Evolutionary conservation across 805 yeast genomes (phyloP).

Genomic region (Alloascoidea hylecoeti): DNA sequence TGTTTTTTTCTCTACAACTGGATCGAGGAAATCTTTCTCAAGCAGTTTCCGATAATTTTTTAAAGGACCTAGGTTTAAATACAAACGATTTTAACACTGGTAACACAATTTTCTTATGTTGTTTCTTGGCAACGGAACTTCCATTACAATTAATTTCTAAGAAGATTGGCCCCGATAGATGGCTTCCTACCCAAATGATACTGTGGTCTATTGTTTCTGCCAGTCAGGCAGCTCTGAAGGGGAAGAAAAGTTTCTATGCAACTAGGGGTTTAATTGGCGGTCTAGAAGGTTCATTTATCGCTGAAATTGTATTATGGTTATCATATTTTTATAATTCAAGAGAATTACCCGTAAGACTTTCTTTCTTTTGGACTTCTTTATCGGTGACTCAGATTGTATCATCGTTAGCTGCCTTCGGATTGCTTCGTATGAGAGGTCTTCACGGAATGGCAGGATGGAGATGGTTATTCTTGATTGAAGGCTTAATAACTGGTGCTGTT

Average conservation of each 20-base stretch:
- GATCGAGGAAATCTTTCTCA: slow-evolving; percentile 41
- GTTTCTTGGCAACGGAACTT: slow-evolving; percentile 41
- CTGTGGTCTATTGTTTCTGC: slow-evolving; percentile 43
- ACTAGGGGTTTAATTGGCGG: slow-evolving; percentile 39
- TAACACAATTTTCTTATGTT: slow-evolving; percentile 34
- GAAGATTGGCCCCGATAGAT: slow-evolving; percentile 43
- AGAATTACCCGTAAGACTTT: slow-evolving; percentile 40
- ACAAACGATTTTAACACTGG: slow-evolving; percentile 45
- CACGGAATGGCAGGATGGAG: slow-evolving; percentile 38
- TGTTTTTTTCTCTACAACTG: slow-evolving; percentile 41
- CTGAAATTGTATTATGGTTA: slow-evolving; percentile 44
- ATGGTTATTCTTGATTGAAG: slow-evolving; percentile 44
- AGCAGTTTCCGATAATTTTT: slow-evolving; percentile 39
- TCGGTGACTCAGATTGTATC: slow-evolving; percentile 35
- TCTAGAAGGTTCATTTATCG: slow-evolving; percentile 50
- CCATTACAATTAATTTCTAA: slow-evolving; percentile 57
- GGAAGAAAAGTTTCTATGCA: slow-evolving; percentile 26
- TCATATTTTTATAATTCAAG: slow-evolving; percentile 44
- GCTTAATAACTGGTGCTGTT: slow-evolving; percentile 31
- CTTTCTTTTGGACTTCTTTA: slow-evolving; percentile 40
- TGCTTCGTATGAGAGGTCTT: slow-evolving; percentile 28
- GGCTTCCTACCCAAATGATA: slow-evolving; percentile 44
- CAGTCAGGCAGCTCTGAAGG: slow-evolving; percentile 28
- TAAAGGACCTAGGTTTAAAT: slow-evolving; percentile 33
- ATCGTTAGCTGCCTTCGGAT: slow-evolving; percentile 43